Percentiles rank a stretch among this genome's conserved stretches.
Evolutionary conservation across 306 rosid genomes (phyloP).

Genomic region (Lathyrus tuberosus): DNA sequence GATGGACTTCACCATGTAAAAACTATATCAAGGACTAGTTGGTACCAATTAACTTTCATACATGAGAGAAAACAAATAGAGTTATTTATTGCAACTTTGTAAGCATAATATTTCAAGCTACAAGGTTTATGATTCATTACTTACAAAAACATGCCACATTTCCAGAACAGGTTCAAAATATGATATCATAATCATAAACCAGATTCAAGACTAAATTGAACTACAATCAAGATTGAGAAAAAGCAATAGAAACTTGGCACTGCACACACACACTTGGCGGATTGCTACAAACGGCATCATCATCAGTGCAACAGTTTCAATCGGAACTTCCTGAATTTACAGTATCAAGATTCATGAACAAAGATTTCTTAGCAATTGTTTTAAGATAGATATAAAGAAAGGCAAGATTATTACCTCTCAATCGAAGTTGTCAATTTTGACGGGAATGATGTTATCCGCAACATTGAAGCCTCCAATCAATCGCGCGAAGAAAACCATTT

Average conservation of each 20-base stretch:
- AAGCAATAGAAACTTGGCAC: conserved; percentile 7
- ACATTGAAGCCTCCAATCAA: conserved; percentile 76
- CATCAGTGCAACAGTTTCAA: conserved; percentile 14
- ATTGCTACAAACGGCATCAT: background rate
- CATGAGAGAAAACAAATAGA: too few species aligned
- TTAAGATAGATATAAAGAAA: conserved; percentile 26
- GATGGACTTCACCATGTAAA: too few species aligned
- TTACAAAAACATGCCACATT: too few species aligned
- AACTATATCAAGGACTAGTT: too few species aligned
- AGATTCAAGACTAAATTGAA: background rate
- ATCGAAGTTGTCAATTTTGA: conserved; percentile 79
- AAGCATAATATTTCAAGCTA: background rate
- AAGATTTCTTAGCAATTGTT: background rate
- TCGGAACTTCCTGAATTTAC: conserved; percentile 6
- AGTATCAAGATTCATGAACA: background rate
- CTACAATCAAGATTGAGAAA: conserved; percentile 16
- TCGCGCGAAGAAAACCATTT: conserved; percentile 97
- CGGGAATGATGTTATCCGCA: conserved; percentile 79
- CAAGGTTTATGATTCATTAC: conserved; percentile 8
- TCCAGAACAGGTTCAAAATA: conserved; percentile 13
- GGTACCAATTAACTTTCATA: too few species aligned
- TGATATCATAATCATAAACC: background rate
- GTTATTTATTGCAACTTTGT: background rate
- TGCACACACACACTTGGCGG: conserved; percentile 19
- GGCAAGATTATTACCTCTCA: conserved; percentile 37